These are phyloP conservation scores for Mycena olivaceomarginata DNA, from an alignment of 768 basidiomycete species.

Conservation along the genomic window DNA sequence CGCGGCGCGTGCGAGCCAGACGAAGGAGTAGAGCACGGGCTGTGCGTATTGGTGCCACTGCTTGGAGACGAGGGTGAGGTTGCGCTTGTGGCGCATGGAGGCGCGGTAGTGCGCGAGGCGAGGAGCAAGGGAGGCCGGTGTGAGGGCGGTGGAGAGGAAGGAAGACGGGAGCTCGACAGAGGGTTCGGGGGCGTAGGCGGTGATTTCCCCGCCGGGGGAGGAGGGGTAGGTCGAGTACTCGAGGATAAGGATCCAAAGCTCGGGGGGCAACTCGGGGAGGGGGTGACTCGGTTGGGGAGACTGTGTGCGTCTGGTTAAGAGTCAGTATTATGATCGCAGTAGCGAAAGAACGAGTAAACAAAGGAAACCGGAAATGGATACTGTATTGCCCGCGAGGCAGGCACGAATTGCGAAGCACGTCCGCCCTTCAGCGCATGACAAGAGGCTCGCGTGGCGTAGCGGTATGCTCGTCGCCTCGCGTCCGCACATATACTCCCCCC, in stretches of 20 bases:
- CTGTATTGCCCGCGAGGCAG: too few relatives aligned
- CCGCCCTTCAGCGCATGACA: too few relatives aligned
- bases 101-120: constrained; percentile 66
- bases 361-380: too few relatives aligned
- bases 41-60: constrained; percentile 73
- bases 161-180: constrained; percentile 72
- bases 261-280: constrained; percentile 71
- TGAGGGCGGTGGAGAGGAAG: constrained; percentile 70
- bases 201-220: constrained; percentile 44
- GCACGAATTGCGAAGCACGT: too few relatives aligned
- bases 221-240: constrained; percentile 69
- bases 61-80: constrained; percentile 72
- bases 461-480: too few relatives aligned
- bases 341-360: too few relatives aligned
- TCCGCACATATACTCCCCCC: too few relatives aligned
- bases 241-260: constrained; percentile 81
- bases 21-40: constrained; percentile 77
- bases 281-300: constrained; percentile 1
- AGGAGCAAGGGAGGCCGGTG: constrained; percentile 56
- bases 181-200: constrained; percentile 53
- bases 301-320: neutral
- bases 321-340: constrained; percentile 4
- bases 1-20: constrained; percentile 78
- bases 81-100: constrained; percentile 69
- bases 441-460: too few relatives aligned